Base-by-base conservation (phyloP, 768 basidiomycete genomes). In the Lactarius indigo region DNA sequence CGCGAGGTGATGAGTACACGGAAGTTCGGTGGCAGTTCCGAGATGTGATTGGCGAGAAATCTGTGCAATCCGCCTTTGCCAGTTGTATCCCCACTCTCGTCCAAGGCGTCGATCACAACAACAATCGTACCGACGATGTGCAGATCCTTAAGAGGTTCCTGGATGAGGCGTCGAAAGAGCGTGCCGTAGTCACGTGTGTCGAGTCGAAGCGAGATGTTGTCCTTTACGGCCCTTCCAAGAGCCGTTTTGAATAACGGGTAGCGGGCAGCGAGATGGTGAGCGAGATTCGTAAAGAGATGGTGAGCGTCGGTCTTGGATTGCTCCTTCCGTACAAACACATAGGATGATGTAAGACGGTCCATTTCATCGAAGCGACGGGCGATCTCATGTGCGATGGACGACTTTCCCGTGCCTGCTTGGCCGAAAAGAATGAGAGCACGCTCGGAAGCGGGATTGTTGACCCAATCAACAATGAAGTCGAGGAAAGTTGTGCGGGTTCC, bases 1-100 rank as follows among this genome's bases (percentile, higher is more conserved):
- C 56, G 56, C 5, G 56, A 57, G 18, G 56, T 41, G 58, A 59
- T 59, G 17, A 59, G 37, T 28, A 59, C 37, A 28, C 58, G 58
- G 58, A 59, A 59, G 37, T 59, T 59, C 1, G 39, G 12, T 6
- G 58, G 58, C 3, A 59, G 58, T 42, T 41, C 17, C 30, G 55
- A 57, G 10, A 57, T 30, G 55, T 35, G 18, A 2, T 31, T 10
- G 12, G 55, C 55, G 30, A 57, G 55, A n/a, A 57, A 57, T 35
- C 9, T n/a, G 33, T 57, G 55, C 5, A 57, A 15, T 3, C 37
- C 37, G 13, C 12, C 3, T 26, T 39, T 6, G 28, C 23, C 58
- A 18, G 37, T 28, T 28, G 17, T n/a, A 15, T 42, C 58, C 13
- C n/a, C 41, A 20, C 58, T 41, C 39, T 59, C 58, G 18, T 59